A percentile compares a stretch with the other conserved stretches of the same genome.
phyloP scores from a whole-genome alignment of 768 basidiomycete species.

The Psilocybe azurescens region DNA sequence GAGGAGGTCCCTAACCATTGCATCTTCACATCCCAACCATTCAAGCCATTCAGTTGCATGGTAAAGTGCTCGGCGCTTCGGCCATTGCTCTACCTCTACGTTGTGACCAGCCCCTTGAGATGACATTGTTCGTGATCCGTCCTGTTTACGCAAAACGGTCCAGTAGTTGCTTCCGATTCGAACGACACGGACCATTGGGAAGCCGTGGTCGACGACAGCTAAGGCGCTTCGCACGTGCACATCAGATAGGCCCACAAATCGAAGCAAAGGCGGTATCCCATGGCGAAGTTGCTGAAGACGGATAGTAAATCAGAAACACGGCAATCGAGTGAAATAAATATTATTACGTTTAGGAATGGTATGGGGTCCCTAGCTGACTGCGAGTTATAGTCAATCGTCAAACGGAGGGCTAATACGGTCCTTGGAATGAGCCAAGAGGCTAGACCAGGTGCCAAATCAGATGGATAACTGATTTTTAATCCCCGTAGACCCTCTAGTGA shows the following conservation, averaged over 20 bases:
- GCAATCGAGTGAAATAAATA: conserved; percentile 13
- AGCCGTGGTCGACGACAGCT: conserved; percentile 59
- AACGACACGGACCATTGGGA: conserved; percentile 64
- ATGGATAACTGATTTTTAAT: conserved; percentile 66
- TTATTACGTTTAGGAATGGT: conserved; percentile 46
- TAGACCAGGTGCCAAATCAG: conserved; percentile 64
- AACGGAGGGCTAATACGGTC: conserved; percentile 49
- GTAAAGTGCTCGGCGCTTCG: conserved; percentile 54
- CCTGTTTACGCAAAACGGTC: conserved; percentile 43
- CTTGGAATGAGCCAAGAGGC: conserved; percentile 74
- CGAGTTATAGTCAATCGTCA: conserved; percentile 47
- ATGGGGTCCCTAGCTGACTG: conserved; percentile 43
- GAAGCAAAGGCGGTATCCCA: conserved; percentile 57
- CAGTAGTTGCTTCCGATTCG: conserved; percentile 59
- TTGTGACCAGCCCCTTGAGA: not conserved
- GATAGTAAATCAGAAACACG: not conserved
- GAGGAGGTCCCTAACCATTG: conserved; percentile 36
- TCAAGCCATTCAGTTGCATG: conserved; percentile 68
- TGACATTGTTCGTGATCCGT: conserved; percentile 6
- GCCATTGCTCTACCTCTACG: conserved; percentile 58
- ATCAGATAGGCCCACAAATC: conserved; percentile 62
- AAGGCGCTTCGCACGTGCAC: conserved; percentile 45
- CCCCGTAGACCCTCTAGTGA: conserved; percentile 55
- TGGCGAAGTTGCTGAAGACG: conserved; percentile 57
- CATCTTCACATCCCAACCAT: conserved; percentile 67